Percentiles rank a stretch among this genome's conserved stretches.
phyloP scores from a whole-genome alignment of 2,329 filamentous ascomycete genomes.

The Ramularia endophylla region DNA sequence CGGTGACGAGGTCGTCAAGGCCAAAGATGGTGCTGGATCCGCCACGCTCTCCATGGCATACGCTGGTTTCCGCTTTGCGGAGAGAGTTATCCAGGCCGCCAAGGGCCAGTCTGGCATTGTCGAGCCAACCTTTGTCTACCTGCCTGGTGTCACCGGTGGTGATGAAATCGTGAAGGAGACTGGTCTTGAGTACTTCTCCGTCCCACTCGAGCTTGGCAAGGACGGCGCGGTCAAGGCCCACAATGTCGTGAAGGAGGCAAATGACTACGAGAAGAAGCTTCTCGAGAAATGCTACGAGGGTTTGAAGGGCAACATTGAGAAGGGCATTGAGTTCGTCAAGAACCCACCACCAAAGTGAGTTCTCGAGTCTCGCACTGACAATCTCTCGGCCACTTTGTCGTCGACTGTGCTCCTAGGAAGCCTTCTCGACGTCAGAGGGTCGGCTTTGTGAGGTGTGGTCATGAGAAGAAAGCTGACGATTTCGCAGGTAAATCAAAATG shows the following conservation, averaged over 20 bases:
- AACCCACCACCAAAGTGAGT: conserved; percentile 78
- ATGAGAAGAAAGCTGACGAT: too few relatives aligned
- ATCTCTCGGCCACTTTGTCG: background rate
- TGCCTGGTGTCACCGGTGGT: conserved; percentile 81
- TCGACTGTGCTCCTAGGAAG: background rate
- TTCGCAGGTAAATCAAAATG: too few relatives aligned
- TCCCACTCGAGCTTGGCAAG: conserved; percentile 81
- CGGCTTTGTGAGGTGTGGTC: too few relatives aligned
- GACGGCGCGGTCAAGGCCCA: conserved; percentile 79
- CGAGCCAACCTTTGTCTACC: conserved; percentile 94
- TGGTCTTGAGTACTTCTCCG: conserved; percentile 88
- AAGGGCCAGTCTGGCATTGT: conserved; percentile 89
- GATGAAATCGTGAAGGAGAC: conserved; percentile 78
- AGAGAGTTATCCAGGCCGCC: conserved; percentile 83
- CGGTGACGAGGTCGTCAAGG: conserved; percentile 94
- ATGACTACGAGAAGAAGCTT: conserved; percentile 83
- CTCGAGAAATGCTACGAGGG: conserved; percentile 69
- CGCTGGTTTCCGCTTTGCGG: conserved; percentile 91
- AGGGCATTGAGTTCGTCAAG: conserved; percentile 85
- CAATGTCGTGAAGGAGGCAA: conserved; percentile 71
- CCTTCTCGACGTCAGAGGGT: too few relatives aligned
- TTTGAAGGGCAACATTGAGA: conserved; percentile 86
- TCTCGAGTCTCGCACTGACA: too few relatives aligned
- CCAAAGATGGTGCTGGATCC: conserved; percentile 85
- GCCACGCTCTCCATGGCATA: conserved; percentile 94